Conservation (phyloP, 495 filamentous ascomycete species). For the Geoglossum glabrum region DNA sequence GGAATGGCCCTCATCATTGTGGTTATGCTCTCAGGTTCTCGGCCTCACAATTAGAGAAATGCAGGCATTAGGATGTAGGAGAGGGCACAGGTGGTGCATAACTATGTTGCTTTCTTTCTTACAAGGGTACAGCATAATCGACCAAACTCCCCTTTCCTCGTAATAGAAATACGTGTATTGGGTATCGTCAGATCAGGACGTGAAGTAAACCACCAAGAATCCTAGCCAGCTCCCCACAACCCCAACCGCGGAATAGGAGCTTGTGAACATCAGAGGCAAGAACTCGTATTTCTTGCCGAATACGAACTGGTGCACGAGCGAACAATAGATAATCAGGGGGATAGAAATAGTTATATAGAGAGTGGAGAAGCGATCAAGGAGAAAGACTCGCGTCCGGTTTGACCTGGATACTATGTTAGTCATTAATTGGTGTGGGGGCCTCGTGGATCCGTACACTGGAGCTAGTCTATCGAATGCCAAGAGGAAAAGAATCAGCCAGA, state of each 20-base stretch:
- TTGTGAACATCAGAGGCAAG: slow-evolving; percentile 89
- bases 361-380: slow-evolving; percentile 77
- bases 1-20: too few relatives aligned
- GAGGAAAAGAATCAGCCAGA: slow-evolving; percentile 76
- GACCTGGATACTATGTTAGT: slow-evolving; percentile 18
- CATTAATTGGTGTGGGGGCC: background rate
- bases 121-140: background rate
- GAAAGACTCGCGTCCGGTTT: slow-evolving; percentile 50
- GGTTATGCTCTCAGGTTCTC: too few relatives aligned
- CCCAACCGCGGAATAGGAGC: slow-evolving; percentile 85
- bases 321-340: slow-evolving; percentile 77
- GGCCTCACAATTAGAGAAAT: too few relatives aligned
- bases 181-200: slow-evolving; percentile 22
- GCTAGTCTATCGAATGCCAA: slow-evolving; percentile 70
- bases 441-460: slow-evolving; percentile 32
- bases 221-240: slow-evolving; percentile 93
- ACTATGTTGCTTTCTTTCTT: background rate
- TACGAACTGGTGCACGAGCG: slow-evolving; percentile 56
- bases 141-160: too few relatives aligned
- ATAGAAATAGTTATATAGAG: slow-evolving; percentile 75
- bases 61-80: too few relatives aligned
- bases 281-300: slow-evolving; percentile 79
- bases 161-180: background rate
- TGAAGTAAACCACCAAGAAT: slow-evolving; percentile 86
- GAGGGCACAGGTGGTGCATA: too few relatives aligned